Evolutionary conservation across 306 rosid genomes (phyloP).

Genomic region (apple (Malus domestica)): DNA sequence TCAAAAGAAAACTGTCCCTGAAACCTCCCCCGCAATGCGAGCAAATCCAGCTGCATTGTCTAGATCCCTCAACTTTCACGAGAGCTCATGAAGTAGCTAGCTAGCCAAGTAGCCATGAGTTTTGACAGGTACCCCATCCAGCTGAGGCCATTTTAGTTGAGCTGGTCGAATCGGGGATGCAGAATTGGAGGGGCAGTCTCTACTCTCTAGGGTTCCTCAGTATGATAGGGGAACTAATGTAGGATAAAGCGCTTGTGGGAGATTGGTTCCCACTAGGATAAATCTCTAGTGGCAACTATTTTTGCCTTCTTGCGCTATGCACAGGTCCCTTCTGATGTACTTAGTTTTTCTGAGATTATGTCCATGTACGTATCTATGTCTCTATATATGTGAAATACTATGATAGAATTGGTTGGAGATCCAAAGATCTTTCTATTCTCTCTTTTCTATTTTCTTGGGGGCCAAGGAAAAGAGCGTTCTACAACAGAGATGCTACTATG

Average conservation of each 20-base stretch:
- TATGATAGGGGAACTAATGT: slow-evolving; percentile 27
- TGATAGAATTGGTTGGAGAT: slow-evolving; percentile 38
- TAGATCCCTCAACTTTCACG: slow-evolving; percentile 72
- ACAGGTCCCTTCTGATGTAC: slow-evolving; percentile 35
- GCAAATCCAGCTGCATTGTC: slow-evolving; percentile 95
- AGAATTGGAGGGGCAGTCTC: slow-evolving; percentile 22
- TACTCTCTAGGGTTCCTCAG: slow-evolving; percentile 22
- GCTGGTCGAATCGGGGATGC: slow-evolving; percentile 4
- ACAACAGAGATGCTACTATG: background rate
- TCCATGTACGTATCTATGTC: slow-evolving; percentile 41
- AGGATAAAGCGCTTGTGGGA: slow-evolving; percentile 2
- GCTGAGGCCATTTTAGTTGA: slow-evolving; percentile 19
- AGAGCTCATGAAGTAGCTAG: slow-evolving; percentile 38
- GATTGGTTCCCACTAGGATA: background rate
- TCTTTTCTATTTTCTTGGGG: background rate
- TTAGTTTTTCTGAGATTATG: slow-evolving; percentile 36
- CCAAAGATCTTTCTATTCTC: background rate
- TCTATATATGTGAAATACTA: slow-evolving; percentile 6
- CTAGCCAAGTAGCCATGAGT: slow-evolving; percentile 6
- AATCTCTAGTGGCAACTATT: slow-evolving; percentile 30
- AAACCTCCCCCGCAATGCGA: slow-evolving; percentile 45
- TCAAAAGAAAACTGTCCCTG: slow-evolving; percentile 35
- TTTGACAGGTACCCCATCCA: slow-evolving; percentile 30
- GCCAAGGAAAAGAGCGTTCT: background rate
- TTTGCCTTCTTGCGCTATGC: slow-evolving; percentile 33